Percentiles rank a stretch among this genome's conserved stretches.
Conservation (phyloP, 139 green algal genomes). For the Klebsormidium nitens region DNA sequence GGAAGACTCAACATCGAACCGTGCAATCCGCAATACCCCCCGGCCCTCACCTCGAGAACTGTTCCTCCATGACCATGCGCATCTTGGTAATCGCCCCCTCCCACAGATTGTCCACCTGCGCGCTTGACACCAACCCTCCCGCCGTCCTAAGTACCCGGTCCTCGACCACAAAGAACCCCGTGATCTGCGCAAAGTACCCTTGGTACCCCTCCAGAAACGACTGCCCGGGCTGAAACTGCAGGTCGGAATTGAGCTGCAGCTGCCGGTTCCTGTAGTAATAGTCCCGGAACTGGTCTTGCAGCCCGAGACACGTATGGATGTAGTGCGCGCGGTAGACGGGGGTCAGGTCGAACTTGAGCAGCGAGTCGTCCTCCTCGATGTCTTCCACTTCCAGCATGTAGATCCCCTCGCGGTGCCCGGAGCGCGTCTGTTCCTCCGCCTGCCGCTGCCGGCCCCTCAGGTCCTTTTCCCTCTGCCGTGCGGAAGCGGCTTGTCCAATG, state of each 20-base stretch:
- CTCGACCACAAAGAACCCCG: slow-evolving; percentile 44
- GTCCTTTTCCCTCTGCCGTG: slow-evolving; percentile 19
- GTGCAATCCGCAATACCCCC: too few species aligned
- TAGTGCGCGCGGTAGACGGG: slow-evolving; percentile 33
- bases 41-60: too few species aligned
- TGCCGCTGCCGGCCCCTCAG: slow-evolving; percentile 20
- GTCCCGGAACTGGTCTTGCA: slow-evolving; percentile 26
- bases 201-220: slow-evolving; percentile 26
- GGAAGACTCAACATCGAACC: too few species aligned
- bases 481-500: slow-evolving; percentile 20
- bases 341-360: slow-evolving; percentile 36
- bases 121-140: slow-evolving; percentile 16
- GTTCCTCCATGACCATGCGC: slow-evolving; percentile 32
- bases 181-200: slow-evolving; percentile 34
- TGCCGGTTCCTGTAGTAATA: slow-evolving; percentile 39
- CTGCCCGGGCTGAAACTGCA: slow-evolving; percentile 30
- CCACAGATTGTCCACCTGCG: slow-evolving; percentile 40
- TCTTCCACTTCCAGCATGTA: slow-evolving; percentile 39
- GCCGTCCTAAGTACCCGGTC: slow-evolving; percentile 31
- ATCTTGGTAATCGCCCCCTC: slow-evolving; percentile 26
- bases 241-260: slow-evolving; percentile 38
- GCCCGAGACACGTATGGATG: slow-evolving; percentile 27
- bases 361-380: slow-evolving; percentile 20
- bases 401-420: slow-evolving; percentile 14
- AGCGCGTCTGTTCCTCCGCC: slow-evolving; percentile 33